Conservation (phyloP, 2,329 filamentous ascomycete species). For the Davidsoniella australis region DNA sequence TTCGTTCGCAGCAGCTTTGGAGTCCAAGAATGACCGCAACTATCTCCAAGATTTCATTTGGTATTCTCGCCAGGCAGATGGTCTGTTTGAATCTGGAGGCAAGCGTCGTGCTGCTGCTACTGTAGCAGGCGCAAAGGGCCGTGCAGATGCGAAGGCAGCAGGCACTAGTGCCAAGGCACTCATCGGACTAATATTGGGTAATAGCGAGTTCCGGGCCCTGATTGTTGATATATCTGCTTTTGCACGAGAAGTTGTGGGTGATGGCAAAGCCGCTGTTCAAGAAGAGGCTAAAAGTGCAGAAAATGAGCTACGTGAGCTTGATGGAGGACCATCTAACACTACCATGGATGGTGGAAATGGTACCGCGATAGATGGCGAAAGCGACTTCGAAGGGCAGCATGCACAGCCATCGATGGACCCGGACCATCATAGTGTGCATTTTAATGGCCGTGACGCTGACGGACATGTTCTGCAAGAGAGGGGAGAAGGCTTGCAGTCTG, state of each 20-base stretch:
- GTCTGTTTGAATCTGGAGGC: slow-evolving; percentile 39
- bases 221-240: slow-evolving; percentile 64
- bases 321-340: slow-evolving; percentile 18
- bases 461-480: background rate
- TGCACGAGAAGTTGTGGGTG: slow-evolving; percentile 68
- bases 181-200: slow-evolving; percentile 68
- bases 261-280: slow-evolving; percentile 67
- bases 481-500: no score
- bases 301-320: slow-evolving; percentile 3
- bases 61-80: slow-evolving; percentile 57
- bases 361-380: background rate
- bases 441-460: background rate
- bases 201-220: slow-evolving; percentile 78
- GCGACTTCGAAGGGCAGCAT: slow-evolving; percentile 45
- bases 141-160: slow-evolving; percentile 40
- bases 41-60: slow-evolving; percentile 86
- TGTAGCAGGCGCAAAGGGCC: slow-evolving; percentile 44
- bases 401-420: slow-evolving; percentile 34
- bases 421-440: slow-evolving; percentile 1
- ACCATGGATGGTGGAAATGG: background rate
- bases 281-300: slow-evolving; percentile 49
- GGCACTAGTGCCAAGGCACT: slow-evolving; percentile 73
- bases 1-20: slow-evolving; percentile 64
- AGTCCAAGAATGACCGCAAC: slow-evolving; percentile 67
- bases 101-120: slow-evolving; percentile 40